These are phyloP conservation scores for Coelastrella sp. DNA, from an alignment of 139 green algal genomes.

Conservation along the genomic window DNA sequence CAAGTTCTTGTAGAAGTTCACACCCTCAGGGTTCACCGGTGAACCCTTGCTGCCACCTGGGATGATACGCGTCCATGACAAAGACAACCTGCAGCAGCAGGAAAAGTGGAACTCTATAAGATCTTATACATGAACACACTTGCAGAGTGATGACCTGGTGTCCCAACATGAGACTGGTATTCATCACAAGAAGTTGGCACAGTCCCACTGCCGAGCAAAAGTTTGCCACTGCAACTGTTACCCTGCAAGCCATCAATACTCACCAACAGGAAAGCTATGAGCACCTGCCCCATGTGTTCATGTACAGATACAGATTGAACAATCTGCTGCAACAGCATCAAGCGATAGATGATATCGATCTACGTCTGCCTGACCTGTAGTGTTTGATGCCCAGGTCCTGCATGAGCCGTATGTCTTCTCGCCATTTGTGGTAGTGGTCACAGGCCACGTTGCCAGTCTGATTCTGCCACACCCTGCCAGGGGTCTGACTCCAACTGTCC, in stretches of 20 bases:
- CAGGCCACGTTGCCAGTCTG: constrained; percentile 29
- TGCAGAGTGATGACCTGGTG: too few species aligned
- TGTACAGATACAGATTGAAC: too few species aligned
- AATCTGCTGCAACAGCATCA: too few species aligned
- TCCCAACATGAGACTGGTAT: too few species aligned
- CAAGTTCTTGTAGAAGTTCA: constrained; percentile 64
- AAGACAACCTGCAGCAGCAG: constrained; percentile 52
- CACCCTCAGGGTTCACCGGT: constrained; percentile 20
- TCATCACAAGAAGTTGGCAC: too few species aligned
- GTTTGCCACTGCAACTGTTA: too few species aligned
- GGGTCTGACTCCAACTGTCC: constrained; percentile 56
- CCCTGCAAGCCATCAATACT: too few species aligned
- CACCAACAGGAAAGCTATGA: too few species aligned
- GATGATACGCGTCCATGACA: constrained; percentile 63
- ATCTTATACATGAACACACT: too few species aligned
- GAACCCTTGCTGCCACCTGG: constrained; percentile 41
- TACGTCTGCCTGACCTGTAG: constrained; percentile 32
- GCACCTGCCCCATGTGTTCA: too few species aligned
- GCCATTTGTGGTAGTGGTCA: constrained; percentile 46
- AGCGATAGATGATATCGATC: too few species aligned
- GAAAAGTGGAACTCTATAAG: background rate
- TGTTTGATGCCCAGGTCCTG: constrained; percentile 42
- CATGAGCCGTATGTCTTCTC: constrained; percentile 53
- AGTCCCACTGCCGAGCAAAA: too few species aligned
- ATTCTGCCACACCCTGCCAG: background rate